Evolutionary conservation across 305 asterid genomes (phyloP).

Genomic region (Fraxinus sp.): DNA sequence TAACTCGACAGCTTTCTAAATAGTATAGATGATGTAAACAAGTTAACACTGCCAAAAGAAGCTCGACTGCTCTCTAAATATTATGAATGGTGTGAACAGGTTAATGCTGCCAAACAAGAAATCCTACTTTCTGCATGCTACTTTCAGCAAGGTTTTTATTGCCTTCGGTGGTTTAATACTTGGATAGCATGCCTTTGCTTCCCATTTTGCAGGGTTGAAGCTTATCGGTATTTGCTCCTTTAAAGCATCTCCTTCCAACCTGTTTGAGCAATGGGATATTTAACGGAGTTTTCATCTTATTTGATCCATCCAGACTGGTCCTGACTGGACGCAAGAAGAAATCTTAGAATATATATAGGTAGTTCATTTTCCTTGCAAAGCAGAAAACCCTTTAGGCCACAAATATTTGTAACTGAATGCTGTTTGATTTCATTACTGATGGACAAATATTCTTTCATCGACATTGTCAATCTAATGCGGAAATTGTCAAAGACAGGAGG

Average conservation of each 20-base stretch:
- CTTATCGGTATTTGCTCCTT: neutral
- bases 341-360: neutral
- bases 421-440: neutral
- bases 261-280: neutral
- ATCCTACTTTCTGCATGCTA: neutral
- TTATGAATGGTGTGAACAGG: neutral
- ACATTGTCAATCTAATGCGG: neutral
- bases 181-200: neutral
- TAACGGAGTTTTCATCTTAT: neutral
- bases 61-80: neutral
- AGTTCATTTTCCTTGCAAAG: neutral
- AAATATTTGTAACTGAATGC: neutral
- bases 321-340: neutral
- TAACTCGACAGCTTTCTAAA: neutral
- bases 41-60: neutral
- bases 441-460: neutral
- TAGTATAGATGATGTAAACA: neutral
- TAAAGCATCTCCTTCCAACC: neutral
- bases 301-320: neutral
- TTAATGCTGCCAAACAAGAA: neutral
- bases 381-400: neutral
- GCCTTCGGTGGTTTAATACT: neutral
- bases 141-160: neutral
- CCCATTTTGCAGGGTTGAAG: neutral
- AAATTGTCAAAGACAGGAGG: slow-evolving; percentile 24